Evolutionary conservation across 495 filamentous ascomycete species (phyloP), one percentile per base, ranked within the genome.

Genomic region (Aspergillus kassunensis): DNA sequence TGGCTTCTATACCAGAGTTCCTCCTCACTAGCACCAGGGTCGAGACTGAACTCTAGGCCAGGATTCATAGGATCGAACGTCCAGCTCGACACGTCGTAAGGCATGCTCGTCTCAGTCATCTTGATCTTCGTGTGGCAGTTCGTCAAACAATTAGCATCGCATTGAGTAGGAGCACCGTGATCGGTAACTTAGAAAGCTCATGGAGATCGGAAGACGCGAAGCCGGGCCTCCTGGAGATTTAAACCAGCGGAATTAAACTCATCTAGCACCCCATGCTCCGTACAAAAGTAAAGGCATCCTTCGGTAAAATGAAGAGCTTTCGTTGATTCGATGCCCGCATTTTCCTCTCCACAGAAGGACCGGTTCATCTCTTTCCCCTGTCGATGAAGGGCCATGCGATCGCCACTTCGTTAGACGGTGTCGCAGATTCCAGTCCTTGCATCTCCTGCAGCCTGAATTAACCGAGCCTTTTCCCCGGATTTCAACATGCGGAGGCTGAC

Each of bases 401-500:
- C 29, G 11, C 35, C 18, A 18, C 27, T 4, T 7, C 6, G 3
- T 27, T 21, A 6, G 11, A 21, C 6, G 1, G 18, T 15, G 8
- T 6, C 13, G 19, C 12, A 19, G 34, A 23, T n/a, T 31, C 36
- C 13, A 23, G 35, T 49, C 24, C 24, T n/a, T n/a, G 9, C 4
- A 27, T 25, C n/a, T 21, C 25, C 36, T 41, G 23, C 36, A 4
- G 16, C 33, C 24, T 4, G 24, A 40, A 46, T 53, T 53, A 53
- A 53, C 51, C 51, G 51, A 53, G 51, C 15, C 15, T 18, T 35
- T 53, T 53, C 51, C 51, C 51, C 51, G 18, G 51, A 53, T 53
- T 53, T 16, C 25, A 37, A 4, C 12, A 8, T 19, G 31, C 18
- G 48, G 42, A 19, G 42, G n/a, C 10, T 2, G 8, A 31, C 15